Conservation (phyloP, 306 rosid genomes). For the Quercus parvula region DNA sequence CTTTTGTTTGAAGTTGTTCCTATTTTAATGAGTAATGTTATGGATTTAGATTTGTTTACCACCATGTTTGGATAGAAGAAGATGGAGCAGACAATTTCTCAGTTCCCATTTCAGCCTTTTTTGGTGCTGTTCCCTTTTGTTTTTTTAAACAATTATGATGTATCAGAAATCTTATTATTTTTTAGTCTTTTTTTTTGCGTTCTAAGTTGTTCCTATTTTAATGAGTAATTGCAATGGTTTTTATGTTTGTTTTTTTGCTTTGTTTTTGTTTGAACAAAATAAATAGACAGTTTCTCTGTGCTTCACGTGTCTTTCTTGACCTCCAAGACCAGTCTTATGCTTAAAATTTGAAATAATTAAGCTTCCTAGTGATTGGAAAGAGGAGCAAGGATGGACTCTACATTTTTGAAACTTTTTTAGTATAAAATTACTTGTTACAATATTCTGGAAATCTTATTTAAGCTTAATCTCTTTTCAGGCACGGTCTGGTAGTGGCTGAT, state of each 20-base stretch:
- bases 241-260: not conserved
- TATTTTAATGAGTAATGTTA: too few species aligned
- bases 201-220: not conserved
- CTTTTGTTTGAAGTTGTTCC: not conserved
- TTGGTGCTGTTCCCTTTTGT: not conserved
- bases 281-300: not conserved
- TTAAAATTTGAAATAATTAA: not conserved
- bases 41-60: too few species aligned
- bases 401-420: not conserved
- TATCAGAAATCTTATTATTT: not conserved
- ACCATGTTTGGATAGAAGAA: too few species aligned
- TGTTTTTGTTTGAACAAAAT: not conserved
- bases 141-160: too few species aligned
- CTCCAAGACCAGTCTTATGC: not conserved
- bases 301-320: not conserved
- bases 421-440: not conserved
- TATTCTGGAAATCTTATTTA: not conserved
- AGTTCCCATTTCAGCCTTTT: not conserved
- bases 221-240: not conserved
- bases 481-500: constrained; percentile 56
- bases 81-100: too few species aligned
- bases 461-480: constrained; percentile 47
- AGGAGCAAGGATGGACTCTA: not conserved
- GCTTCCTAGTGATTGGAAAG: not conserved
- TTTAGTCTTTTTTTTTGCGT: not conserved